These are phyloP conservation scores for Penicillium palitans DNA, from an alignment of 2,329 filamentous ascomycete species.

Conservation along the genomic window DNA sequence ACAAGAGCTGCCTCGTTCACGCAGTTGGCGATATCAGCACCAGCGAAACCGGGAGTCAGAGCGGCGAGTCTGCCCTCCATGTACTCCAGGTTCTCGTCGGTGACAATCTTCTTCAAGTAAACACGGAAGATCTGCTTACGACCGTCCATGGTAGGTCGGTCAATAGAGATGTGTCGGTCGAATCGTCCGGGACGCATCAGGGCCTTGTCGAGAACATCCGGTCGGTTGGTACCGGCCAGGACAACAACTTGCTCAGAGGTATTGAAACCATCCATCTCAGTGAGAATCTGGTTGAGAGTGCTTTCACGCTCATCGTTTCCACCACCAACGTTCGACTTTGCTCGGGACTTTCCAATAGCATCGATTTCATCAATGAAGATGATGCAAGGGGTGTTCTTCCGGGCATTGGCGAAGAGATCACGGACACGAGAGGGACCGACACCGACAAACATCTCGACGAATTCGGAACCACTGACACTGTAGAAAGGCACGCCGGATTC, in stretches of 20 bases:
- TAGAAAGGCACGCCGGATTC: constrained; percentile 98
- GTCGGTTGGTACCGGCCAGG: constrained; percentile 91
- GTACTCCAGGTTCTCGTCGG: constrained; percentile 83
- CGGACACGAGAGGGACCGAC: constrained; percentile 94
- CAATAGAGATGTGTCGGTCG: constrained; percentile 93
- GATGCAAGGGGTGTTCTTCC: constrained; percentile 96
- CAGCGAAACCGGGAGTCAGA: constrained; percentile 92
- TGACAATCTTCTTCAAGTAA: constrained; percentile 91
- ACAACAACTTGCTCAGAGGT: constrained; percentile 95
- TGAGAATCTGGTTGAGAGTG: constrained; percentile 96
- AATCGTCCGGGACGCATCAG: constrained; percentile 96
- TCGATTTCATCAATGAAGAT: constrained; percentile 99
- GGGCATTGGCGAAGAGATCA: constrained; percentile 89
- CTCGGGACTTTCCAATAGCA: constrained; percentile 87
- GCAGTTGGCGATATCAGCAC: constrained; percentile 97
- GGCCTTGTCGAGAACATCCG: constrained; percentile 91
- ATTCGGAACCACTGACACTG: constrained; percentile 97
- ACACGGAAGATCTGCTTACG: constrained; percentile 95
- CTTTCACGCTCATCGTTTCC: constrained; percentile 97
- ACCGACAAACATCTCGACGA: constrained; percentile 99
- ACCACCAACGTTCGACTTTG: constrained; percentile 78
- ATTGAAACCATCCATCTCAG: constrained; percentile 99
- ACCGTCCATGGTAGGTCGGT: constrained; percentile 93
- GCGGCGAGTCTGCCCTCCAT: constrained; percentile 86
- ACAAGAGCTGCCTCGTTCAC: constrained; percentile 97